A percentile compares a stretch with the other conserved stretches of the same genome.
These are phyloP conservation scores for Boletus insuetus DNA, from an alignment of 768 basidiomycete genomes.

Conservation along the genomic window DNA sequence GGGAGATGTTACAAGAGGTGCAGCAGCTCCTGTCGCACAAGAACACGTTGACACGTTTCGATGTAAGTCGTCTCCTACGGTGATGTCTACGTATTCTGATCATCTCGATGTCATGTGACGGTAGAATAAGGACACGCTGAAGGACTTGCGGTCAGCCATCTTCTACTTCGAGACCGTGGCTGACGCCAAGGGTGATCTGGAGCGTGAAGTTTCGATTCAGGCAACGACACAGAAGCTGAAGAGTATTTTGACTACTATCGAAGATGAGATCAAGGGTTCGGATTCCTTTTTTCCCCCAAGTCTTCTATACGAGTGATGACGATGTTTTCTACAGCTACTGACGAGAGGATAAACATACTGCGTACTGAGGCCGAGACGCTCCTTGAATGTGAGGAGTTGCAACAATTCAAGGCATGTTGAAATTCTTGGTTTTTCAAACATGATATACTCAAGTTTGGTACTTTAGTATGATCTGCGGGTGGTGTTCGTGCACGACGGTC, in stretches of 20 bases:
- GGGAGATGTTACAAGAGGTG: constrained; percentile 47
- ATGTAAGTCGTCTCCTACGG: constrained; percentile 43
- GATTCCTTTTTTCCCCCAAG: neutral
- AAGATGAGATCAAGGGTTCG: constrained; percentile 54
- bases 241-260: constrained; percentile 48
- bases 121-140: constrained; percentile 62
- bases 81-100: neutral
- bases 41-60: constrained; percentile 46
- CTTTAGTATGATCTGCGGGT: constrained; percentile 78
- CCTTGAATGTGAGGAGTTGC: constrained; percentile 65
- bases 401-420: constrained; percentile 50
- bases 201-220: constrained; percentile 44
- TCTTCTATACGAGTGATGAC: neutral
- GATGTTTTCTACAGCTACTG: constrained; percentile 43
- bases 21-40: constrained; percentile 44
- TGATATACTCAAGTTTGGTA: neutral
- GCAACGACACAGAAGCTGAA: constrained; percentile 50
- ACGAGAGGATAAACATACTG: constrained; percentile 45
- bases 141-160: constrained; percentile 57
- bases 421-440: neutral
- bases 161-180: constrained; percentile 74
- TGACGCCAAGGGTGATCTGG: constrained; percentile 41
- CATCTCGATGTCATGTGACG: neutral
- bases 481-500: constrained; percentile 74
- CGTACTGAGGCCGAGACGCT: constrained; percentile 43